phyloP scores from a whole-genome alignment of 2,329 filamentous ascomycete species.

The Pseudonectria foliicola region DNA sequence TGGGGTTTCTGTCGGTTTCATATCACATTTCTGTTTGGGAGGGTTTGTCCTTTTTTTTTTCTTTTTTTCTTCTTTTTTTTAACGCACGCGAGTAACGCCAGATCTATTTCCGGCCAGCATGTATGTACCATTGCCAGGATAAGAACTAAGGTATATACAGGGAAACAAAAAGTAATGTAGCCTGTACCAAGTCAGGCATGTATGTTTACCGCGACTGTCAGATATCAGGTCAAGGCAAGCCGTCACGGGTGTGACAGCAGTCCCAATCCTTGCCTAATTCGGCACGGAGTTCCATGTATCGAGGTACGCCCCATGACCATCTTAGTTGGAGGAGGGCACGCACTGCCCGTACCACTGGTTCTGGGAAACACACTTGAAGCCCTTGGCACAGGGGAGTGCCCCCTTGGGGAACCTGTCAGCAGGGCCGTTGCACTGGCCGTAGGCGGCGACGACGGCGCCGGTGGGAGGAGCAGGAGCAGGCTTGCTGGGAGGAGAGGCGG shows the following conservation, averaged over 20 bases:
- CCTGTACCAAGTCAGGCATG: too few species aligned
- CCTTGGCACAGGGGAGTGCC: slow-evolving; percentile 12
- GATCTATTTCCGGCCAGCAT: slow-evolving; percentile 3
- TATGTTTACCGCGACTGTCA: too few species aligned
- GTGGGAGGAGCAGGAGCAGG: slow-evolving; percentile 1
- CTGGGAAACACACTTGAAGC: slow-evolving; percentile 17
- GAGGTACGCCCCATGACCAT: slow-evolving; percentile 1
- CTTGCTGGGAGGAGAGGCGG: neutral
- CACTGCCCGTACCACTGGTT: slow-evolving; percentile 22
- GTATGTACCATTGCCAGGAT: slow-evolving; percentile 14
- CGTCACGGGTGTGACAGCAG: too few species aligned
- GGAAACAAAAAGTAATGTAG: too few species aligned
- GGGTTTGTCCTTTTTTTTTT: too few species aligned
- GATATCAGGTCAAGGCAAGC: too few species aligned
- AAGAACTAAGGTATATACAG: slow-evolving; percentile 10
- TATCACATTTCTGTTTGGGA: too few species aligned
- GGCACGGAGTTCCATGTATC: too few species aligned
- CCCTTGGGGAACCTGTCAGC: slow-evolving; percentile 16
- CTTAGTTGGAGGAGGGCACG: slow-evolving; percentile 12
- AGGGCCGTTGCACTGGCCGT: slow-evolving; percentile 17
- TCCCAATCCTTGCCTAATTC: too few species aligned
- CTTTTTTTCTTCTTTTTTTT: too few species aligned
- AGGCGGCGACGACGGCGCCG: slow-evolving; percentile 7
- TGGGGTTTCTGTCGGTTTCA: too few species aligned
- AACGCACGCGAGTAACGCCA: too few species aligned